phyloP scores from a whole-genome alignment of 2,329 filamentous ascomycete species.

The Cladosporium sp. region DNA sequence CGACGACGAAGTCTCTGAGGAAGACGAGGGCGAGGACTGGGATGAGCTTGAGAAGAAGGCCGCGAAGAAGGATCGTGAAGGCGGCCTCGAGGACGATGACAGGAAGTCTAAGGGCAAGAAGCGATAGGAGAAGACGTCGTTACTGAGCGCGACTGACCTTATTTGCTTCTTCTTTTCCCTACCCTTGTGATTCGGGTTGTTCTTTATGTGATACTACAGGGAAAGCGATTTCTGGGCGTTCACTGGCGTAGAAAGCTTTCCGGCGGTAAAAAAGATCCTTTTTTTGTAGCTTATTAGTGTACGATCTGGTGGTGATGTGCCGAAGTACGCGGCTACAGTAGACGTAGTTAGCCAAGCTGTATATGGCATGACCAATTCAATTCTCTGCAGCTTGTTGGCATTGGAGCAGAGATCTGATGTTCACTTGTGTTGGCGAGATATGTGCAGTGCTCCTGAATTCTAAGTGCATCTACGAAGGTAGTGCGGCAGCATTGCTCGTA shows the following conservation, averaged over 20 bases:
- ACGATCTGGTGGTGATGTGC: neutral
- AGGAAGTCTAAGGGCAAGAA: constrained; percentile 59
- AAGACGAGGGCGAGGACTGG: constrained; percentile 85
- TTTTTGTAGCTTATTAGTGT: neutral
- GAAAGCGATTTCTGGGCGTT: neutral
- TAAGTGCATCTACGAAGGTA: too few species aligned
- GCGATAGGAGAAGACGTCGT: neutral
- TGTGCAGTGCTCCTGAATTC: too few species aligned
- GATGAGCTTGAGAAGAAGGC: constrained; percentile 90
- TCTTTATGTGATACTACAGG: neutral
- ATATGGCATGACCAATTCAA: neutral
- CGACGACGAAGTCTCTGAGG: constrained; percentile 57
- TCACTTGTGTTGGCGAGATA: too few species aligned
- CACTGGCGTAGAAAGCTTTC: neutral
- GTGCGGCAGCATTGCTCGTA: too few species aligned
- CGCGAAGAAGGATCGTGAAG: constrained; percentile 58
- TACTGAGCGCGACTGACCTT: too few species aligned
- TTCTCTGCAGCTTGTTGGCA: neutral
- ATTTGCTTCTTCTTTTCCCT: neutral
- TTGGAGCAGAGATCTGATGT: too few species aligned
- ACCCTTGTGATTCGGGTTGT: neutral
- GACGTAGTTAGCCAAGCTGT: neutral
- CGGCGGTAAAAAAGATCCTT: neutral
- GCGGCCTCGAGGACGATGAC: constrained; percentile 51
- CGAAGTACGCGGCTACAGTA: neutral